Evolutionary conservation across 352 stramenopile species (phyloP).

Genomic region (Phytophthora rubi): DNA sequence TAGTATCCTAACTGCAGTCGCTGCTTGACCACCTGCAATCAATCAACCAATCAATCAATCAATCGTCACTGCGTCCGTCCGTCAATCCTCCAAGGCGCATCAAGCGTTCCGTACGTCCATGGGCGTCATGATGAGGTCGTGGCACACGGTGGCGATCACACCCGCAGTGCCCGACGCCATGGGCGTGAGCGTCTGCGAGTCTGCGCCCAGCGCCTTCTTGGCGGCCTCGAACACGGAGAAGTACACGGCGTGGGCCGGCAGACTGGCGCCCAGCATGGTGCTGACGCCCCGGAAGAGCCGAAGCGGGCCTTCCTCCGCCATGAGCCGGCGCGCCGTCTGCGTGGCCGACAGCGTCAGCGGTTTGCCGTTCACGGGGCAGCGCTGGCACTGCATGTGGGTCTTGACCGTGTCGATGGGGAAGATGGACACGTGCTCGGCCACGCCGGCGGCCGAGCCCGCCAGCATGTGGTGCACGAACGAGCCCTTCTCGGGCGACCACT

Average conservation of each 20-base stretch:
- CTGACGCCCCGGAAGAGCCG: conserved; percentile 97
- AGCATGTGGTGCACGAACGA: conserved; percentile 96
- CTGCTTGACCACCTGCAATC: conserved; percentile 96
- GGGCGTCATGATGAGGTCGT: conserved; percentile 99
- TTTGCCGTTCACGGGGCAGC: conserved; percentile 72
- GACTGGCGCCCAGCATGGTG: conserved; percentile 97
- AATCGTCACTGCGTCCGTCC: not conserved
- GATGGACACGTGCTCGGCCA: conserved; percentile 97
- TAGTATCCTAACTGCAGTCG: conserved; percentile 99
- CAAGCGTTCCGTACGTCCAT: conserved; percentile 87
- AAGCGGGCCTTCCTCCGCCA: conserved; percentile 70
- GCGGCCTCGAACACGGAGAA: conserved; percentile 94
- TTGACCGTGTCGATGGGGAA: conserved; percentile 95
- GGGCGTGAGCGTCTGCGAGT: conserved; percentile 72
- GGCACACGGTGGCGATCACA: conserved; percentile 94
- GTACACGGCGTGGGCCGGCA: conserved; percentile 95
- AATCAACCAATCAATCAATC: no score
- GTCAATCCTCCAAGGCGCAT: conserved; percentile 3
- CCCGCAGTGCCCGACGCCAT: conserved; percentile 87
- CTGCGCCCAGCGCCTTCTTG: conserved; percentile 84
- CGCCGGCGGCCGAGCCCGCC: conserved; percentile 94
- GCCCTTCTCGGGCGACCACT: conserved; percentile 92
- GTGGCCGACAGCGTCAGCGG: conserved; percentile 61
- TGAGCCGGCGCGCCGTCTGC: conserved; percentile 66
- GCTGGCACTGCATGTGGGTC: conserved; percentile 96